A percentile compares a stretch with the other conserved stretches of the same genome.
phyloP scores from a whole-genome alignment of 2,329 filamentous ascomycete genomes.

The Alternaria sp. region DNA sequence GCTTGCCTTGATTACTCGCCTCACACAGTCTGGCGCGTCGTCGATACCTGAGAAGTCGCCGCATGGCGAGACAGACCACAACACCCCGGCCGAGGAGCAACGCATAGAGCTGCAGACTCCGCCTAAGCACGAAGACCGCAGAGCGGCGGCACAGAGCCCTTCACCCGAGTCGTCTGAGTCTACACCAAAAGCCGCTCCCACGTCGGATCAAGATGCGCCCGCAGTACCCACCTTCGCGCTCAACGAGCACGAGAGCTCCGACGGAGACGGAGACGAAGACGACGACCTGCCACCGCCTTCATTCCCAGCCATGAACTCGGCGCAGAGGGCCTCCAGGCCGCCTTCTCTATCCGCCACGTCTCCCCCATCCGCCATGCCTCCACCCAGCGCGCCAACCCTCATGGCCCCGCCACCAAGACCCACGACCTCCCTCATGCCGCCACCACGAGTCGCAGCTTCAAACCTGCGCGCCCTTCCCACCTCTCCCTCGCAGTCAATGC shows the following conservation, averaged over 20 bases:
- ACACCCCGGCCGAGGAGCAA: conserved; percentile 24
- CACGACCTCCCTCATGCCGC: conserved; percentile 45
- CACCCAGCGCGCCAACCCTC: conserved; percentile 31
- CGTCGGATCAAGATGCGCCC: conserved; percentile 23
- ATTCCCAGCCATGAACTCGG: conserved; percentile 58
- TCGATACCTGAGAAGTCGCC: conserved; percentile 29
- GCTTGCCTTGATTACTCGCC: conserved; percentile 32
- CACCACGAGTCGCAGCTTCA: conserved; percentile 49
- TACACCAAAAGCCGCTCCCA: conserved; percentile 45
- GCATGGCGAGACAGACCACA: conserved; percentile 20
- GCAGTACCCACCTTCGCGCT: conserved; percentile 51
- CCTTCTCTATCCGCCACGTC: conserved; percentile 24
- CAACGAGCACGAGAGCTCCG: conserved; percentile 44
- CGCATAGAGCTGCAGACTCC: conserved; percentile 26
- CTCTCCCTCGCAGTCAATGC: conserved; percentile 43
- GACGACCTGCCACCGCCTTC: conserved; percentile 53
- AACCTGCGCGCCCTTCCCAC: conserved; percentile 47
- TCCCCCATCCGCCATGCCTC: conserved; percentile 23
- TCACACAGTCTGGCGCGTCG: conserved; percentile 20
- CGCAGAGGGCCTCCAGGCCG: conserved; percentile 53
- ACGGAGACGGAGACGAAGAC: conserved; percentile 41
- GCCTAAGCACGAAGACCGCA: conserved; percentile 10
- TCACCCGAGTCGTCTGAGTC: conserved; percentile 47
- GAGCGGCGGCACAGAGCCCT: conserved; percentile 6
- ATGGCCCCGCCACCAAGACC: conserved; percentile 51